phyloP scores from a whole-genome alignment of 106 monocot species.

The Dioscorea zingiberensis region DNA sequence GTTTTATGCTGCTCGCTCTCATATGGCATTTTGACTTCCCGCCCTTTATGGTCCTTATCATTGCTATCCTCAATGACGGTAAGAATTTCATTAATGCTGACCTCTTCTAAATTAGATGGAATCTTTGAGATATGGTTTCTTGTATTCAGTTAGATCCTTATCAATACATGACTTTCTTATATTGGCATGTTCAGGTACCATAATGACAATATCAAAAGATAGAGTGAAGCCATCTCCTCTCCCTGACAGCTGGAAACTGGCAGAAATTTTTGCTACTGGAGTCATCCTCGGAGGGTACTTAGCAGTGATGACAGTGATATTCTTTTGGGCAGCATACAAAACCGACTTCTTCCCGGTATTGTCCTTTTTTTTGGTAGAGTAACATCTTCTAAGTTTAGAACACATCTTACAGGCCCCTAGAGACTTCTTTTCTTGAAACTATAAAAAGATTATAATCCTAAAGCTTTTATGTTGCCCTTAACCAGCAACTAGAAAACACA shows the following conservation, averaged over 20 bases:
- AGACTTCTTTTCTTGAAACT: no score
- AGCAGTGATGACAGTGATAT: conserved; percentile 96
- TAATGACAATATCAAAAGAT: conserved; percentile 97
- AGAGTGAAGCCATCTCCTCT: conserved; percentile 90
- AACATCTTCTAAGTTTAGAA: no score
- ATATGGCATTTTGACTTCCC: conserved; percentile 94
- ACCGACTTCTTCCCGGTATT: conserved; percentile 88
- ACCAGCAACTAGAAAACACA: no score
- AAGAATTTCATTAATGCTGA: neutral
- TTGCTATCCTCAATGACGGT: conserved; percentile 96
- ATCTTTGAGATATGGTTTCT: no score
- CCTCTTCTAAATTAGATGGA: neutral
- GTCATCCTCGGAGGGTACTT: conserved; percentile 75
- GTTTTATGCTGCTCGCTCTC: conserved; percentile 81
- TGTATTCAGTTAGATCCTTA: neutral
- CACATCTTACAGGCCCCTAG: no score
- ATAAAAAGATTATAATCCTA: no score
- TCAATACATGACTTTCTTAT: neutral
- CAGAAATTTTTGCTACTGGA: conserved; percentile 90
- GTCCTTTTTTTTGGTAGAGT: neutral
- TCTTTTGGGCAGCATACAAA: conserved; percentile 92
- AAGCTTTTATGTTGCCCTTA: no score
- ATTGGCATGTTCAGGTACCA: conserved; percentile 45
- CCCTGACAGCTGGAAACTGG: conserved; percentile 91
- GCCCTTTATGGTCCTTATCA: conserved; percentile 97